Base-by-base conservation (phyloP, 2,329 filamentous ascomycete genomes). In the Tolypocladium paradoxum region DNA sequence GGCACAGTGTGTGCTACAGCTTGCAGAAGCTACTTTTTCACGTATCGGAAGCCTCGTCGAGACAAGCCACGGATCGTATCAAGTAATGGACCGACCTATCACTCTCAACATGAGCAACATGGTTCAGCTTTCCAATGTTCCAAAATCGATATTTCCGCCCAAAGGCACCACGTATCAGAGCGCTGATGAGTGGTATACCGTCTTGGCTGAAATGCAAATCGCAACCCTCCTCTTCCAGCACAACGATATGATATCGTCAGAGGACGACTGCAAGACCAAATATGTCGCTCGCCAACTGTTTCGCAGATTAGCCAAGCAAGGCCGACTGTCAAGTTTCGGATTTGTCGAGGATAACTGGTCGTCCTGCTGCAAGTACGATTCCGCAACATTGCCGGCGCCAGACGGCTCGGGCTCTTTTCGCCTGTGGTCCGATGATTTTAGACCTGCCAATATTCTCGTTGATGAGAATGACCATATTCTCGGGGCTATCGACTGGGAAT, bases 71-170 rank as follows among this genome's bases (percentile, higher is more conserved):
- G 59, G 61, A 8, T 57, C 29, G 3, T 68, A 64, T 58, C 51
- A 58, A 33, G 64, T 70, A 4, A 55, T 46, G 8, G 57, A 60
- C 29, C 61, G 70, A n/a, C 72, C 72, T 2, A 53, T 76, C 3
- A 71, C 68, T 2, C 61, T 66, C 2, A 72, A 72, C 52, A 74
- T 76, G 70, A 74, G 66, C 51, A 65, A 72, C 20, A 61, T 71
- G 53, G 40, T 69, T 36, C 58, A 54, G 4, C 50, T 63, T 1
- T 53, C 58, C n/a, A 63, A 64, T 14, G 60, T 67, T 37, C 62
- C 63, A 2, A 34, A 12, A 2, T 36, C 34, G 0, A 48, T 64
- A 2, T 50, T 66, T 3, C 62, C 63, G 1, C 18, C 58, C 3
- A 40, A 61, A 46, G 31, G 24, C 24, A 58, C 53, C 6, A 66